These are phyloP conservation scores for Arctostaphylos glauca DNA, from an alignment of 148 eudicot genomes.

Conservation along the genomic window DNA sequence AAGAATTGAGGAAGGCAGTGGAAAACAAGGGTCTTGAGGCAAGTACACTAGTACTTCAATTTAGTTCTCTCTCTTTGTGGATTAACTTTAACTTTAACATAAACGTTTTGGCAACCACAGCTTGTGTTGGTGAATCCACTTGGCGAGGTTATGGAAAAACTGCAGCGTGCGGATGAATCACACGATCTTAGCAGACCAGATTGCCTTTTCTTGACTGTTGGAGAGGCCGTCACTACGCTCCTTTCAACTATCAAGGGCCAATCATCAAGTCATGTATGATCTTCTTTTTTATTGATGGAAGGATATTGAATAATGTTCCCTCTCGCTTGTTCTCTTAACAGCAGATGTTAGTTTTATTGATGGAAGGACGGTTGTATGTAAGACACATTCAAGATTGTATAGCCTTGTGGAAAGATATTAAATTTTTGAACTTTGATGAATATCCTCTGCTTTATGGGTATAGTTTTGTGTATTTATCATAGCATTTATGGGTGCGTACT, in stretches of 20 bases:
- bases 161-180: slow-evolving; percentile 32
- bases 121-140: slow-evolving; percentile 56
- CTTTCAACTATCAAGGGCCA: slow-evolving; percentile 27
- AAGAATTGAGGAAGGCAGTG: slow-evolving; percentile 39
- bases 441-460: not conserved
- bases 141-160: slow-evolving; percentile 49
- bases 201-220: slow-evolving; percentile 46
- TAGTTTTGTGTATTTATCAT: too few species aligned
- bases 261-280: slow-evolving; percentile 11
- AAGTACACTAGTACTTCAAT: slow-evolving; percentile 16
- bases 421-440: not conserved
- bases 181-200: slow-evolving; percentile 30
- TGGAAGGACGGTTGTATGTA: not conserved
- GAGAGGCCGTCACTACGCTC: slow-evolving; percentile 42
- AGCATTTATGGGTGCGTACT: too few species aligned
- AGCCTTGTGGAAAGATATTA: not conserved
- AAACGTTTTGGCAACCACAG: slow-evolving; percentile 21
- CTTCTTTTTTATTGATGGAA: not conserved
- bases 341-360: not conserved
- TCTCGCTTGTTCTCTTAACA: not conserved
- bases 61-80: not conserved
- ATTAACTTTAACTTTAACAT: not conserved
- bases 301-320: not conserved
- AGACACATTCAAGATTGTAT: not conserved
- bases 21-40: slow-evolving; percentile 48